These are phyloP conservation scores for Saccharomycopsis sp. DNA, from an alignment of 805 yeast genomes.

Conservation along the genomic window DNA sequence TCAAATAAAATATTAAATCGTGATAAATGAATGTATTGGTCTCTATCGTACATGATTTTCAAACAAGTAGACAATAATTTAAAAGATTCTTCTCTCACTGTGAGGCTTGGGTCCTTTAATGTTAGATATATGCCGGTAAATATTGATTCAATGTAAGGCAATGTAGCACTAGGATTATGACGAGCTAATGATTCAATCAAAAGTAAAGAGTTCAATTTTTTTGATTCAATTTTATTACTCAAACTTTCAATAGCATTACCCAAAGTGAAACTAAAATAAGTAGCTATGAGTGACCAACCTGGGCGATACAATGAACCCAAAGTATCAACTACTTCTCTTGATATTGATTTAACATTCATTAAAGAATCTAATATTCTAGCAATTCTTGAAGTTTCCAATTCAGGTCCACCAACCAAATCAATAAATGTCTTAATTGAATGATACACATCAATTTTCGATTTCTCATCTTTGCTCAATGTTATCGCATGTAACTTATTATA, in stretches of 20 bases:
- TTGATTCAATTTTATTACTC: conserved; percentile 15
- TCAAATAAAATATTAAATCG: conserved; percentile 10
- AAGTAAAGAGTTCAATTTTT: conserved; percentile 13
- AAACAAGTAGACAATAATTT: conserved; percentile 32
- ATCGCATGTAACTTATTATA: conserved; percentile 18
- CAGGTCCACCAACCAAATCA: conserved; percentile 17
- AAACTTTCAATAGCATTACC: conserved; percentile 20
- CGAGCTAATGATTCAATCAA: conserved; percentile 14
- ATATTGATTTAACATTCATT: conserved; percentile 15
- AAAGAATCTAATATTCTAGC: conserved; percentile 15
- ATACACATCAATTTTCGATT: conserved; percentile 14
- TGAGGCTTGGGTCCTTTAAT: conserved; percentile 13
- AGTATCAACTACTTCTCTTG: conserved; percentile 19
- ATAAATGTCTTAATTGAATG: conserved; percentile 16
- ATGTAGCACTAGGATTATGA: conserved; percentile 18
- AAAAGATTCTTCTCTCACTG: conserved; percentile 14
- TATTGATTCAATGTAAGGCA: conserved; percentile 10
- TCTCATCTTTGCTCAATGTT: conserved; percentile 11
- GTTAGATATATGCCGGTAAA: conserved; percentile 6
- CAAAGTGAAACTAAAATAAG: conserved; percentile 14
- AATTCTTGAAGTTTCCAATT: conserved; percentile 16
- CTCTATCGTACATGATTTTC: conserved; percentile 35
- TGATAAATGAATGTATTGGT: conserved; percentile 13
- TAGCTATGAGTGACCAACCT: conserved; percentile 17
- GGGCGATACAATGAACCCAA: conserved; percentile 19